These are phyloP conservation scores for Chalciporus chontae DNA, from an alignment of 768 basidiomycete species.

Conservation along the genomic window DNA sequence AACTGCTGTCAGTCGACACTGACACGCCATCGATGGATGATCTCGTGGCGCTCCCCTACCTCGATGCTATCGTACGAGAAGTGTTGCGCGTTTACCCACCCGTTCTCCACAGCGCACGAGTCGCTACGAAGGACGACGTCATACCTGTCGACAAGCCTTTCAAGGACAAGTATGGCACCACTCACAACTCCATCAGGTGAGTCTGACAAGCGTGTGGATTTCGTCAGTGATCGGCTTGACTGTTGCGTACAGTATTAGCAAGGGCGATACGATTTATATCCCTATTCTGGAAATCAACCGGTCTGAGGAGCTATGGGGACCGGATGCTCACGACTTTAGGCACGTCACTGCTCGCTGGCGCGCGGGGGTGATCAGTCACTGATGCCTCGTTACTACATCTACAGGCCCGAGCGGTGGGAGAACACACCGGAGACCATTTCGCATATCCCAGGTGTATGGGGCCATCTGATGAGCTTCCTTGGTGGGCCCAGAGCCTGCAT, in stretches of 20 bases:
- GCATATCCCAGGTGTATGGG: slow-evolving; percentile 57
- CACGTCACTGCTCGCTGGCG: slow-evolving; percentile 19
- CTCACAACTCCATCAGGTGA: slow-evolving; percentile 39
- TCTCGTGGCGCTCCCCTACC: slow-evolving; percentile 60
- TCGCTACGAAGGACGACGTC: slow-evolving; percentile 50
- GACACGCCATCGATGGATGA: slow-evolving; percentile 69
- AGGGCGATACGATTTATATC: slow-evolving; percentile 46
- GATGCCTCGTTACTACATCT: background rate
- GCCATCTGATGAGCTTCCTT: slow-evolving; percentile 57
- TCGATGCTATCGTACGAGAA: slow-evolving; percentile 65
- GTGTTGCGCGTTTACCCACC: slow-evolving; percentile 55
- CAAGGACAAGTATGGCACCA: slow-evolving; percentile 40
- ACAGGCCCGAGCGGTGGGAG: slow-evolving; percentile 65
- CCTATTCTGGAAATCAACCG: slow-evolving; percentile 55
- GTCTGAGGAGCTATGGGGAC: slow-evolving; percentile 55
- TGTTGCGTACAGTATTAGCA: slow-evolving; percentile 30
- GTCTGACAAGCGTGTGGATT: background rate
- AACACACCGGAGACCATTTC: slow-evolving; percentile 40
- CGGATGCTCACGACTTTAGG: slow-evolving; percentile 62
- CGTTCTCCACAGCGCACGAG: slow-evolving; percentile 39
- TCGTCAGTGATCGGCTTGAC: background rate
- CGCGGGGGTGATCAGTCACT: background rate
- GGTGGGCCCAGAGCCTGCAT: slow-evolving; percentile 67
- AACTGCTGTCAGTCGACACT: slow-evolving; percentile 47
- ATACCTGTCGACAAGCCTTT: slow-evolving; percentile 48